phyloP scores from a whole-genome alignment of 164 flowering plant genomes.

The Vitis cinerea region DNA sequence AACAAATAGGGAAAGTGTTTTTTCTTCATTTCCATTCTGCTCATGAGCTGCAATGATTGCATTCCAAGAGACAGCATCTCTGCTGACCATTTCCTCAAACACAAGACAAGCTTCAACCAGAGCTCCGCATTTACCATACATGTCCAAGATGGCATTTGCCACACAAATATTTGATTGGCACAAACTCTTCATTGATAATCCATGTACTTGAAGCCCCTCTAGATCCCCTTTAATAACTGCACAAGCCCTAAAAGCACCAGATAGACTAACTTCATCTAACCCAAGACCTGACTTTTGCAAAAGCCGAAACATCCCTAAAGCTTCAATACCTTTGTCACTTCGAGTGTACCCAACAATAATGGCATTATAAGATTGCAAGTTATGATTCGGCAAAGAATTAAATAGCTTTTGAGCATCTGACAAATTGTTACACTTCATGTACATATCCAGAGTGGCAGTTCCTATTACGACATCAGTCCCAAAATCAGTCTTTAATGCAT shows the following conservation, averaged over 20 bases:
- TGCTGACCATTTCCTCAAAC: slow-evolving; percentile 57
- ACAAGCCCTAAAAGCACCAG: slow-evolving; percentile 74
- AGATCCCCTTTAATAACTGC: slow-evolving; percentile 41
- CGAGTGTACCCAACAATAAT: slow-evolving; percentile 60
- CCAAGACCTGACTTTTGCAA: slow-evolving; percentile 44
- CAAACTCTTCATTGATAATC: slow-evolving; percentile 46
- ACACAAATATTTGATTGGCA: slow-evolving; percentile 52
- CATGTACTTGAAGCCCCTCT: slow-evolving; percentile 72
- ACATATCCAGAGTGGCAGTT: slow-evolving; percentile 85
- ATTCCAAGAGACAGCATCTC: slow-evolving; percentile 91
- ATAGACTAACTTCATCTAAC: slow-evolving; percentile 64
- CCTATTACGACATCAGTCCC: slow-evolving; percentile 62
- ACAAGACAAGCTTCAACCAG: slow-evolving; percentile 47
- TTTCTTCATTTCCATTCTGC: slow-evolving; percentile 56
- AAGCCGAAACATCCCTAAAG: slow-evolving; percentile 45
- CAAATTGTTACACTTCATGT: slow-evolving; percentile 60
- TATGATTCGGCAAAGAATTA: slow-evolving; percentile 38
- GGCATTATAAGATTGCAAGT: slow-evolving; percentile 66
- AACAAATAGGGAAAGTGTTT: slow-evolving; percentile 44
- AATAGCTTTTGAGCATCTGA: slow-evolving; percentile 56
- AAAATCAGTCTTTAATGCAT: slow-evolving; percentile 56
- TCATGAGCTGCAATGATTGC: slow-evolving; percentile 72
- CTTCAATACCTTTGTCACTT: slow-evolving; percentile 43
- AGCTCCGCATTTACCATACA: slow-evolving; percentile 83
- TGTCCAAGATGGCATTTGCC: slow-evolving; percentile 73